These are phyloP conservation scores for Exophiala sp. DNA, from an alignment of 2,329 filamentous ascomycete genomes.

Conservation along the genomic window DNA sequence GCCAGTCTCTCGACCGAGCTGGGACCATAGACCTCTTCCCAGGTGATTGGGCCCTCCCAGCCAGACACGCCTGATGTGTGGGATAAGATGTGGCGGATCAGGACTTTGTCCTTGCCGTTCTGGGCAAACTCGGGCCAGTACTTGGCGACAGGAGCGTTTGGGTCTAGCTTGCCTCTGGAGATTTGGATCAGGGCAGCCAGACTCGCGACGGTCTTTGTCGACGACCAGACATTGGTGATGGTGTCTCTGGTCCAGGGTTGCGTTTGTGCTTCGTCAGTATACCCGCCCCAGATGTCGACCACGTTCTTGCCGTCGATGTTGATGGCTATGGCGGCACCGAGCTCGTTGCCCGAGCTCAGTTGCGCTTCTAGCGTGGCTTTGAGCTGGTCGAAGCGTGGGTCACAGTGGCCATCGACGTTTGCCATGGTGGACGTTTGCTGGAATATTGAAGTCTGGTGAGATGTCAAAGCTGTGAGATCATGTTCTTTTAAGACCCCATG, in stretches of 20 bases:
- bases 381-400: slow-evolving; percentile 38
- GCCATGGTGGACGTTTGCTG: slow-evolving; percentile 9
- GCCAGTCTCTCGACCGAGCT: slow-evolving; percentile 36
- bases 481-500: too few relatives aligned
- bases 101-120: slow-evolving; percentile 41
- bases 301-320: slow-evolving; percentile 42
- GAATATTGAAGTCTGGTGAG: neutral
- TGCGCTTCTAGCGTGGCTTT: slow-evolving; percentile 35
- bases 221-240: slow-evolving; percentile 38
- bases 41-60: slow-evolving; percentile 34
- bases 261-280: slow-evolving; percentile 32
- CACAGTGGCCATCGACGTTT: slow-evolving; percentile 35
- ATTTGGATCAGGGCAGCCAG: slow-evolving; percentile 41
- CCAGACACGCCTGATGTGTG: slow-evolving; percentile 38
- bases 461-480: too few relatives aligned
- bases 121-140: slow-evolving; percentile 49
- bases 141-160: slow-evolving; percentile 37
- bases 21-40: slow-evolving; percentile 36
- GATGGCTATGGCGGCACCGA: slow-evolving; percentile 46
- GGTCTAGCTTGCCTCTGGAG: slow-evolving; percentile 38
- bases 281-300: slow-evolving; percentile 47
- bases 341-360: slow-evolving; percentile 39
- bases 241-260: slow-evolving; percentile 23
- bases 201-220: slow-evolving; percentile 39
- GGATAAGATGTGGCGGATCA: slow-evolving; percentile 41